These are phyloP conservation scores for Alternaria panax DNA, from an alignment of 2,329 filamentous ascomycete species.

Conservation along the genomic window DNA sequence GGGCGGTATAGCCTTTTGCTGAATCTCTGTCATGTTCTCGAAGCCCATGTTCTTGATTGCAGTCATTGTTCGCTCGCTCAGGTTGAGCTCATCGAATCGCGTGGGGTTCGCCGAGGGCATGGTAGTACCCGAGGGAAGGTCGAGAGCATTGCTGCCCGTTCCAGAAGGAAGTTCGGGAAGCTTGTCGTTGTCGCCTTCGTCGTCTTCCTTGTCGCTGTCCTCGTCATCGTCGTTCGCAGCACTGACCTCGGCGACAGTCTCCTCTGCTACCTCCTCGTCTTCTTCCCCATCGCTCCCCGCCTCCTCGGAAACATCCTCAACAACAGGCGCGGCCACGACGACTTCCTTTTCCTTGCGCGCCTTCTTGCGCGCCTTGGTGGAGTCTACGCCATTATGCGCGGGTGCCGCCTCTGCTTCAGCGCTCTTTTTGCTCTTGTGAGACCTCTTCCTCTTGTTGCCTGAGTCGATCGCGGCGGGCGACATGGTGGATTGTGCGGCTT, in stretches of 20 bases:
- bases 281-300: conserved; percentile 49
- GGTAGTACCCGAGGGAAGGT: conserved; percentile 63
- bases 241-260: conserved; percentile 34
- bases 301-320: conserved; percentile 28
- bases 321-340: conserved; percentile 38
- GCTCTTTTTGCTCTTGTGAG: conserved; percentile 51
- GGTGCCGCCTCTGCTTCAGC: conserved; percentile 34
- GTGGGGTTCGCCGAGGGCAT: conserved; percentile 69
- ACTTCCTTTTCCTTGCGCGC: conserved; percentile 47
- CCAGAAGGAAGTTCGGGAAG: conserved; percentile 15
- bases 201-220: conserved; percentile 37
- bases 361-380: conserved; percentile 48
- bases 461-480: conserved; percentile 49
- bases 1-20: conserved; percentile 84
- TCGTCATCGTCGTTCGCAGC: conserved; percentile 31
- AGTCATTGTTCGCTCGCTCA: conserved; percentile 87
- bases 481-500: conserved; percentile 36
- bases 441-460: conserved; percentile 58
- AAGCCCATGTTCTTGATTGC: conserved; percentile 93
- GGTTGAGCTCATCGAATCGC: conserved; percentile 80
- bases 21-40: conserved; percentile 94
- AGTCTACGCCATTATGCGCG: conserved; percentile 24
- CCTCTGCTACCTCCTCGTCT: conserved; percentile 42
- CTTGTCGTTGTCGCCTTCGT: conserved; percentile 30
- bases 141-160: conserved; percentile 38